phyloP scores from a whole-genome alignment of 495 filamentous ascomycete species.

The Talaromyces ruber region DNA sequence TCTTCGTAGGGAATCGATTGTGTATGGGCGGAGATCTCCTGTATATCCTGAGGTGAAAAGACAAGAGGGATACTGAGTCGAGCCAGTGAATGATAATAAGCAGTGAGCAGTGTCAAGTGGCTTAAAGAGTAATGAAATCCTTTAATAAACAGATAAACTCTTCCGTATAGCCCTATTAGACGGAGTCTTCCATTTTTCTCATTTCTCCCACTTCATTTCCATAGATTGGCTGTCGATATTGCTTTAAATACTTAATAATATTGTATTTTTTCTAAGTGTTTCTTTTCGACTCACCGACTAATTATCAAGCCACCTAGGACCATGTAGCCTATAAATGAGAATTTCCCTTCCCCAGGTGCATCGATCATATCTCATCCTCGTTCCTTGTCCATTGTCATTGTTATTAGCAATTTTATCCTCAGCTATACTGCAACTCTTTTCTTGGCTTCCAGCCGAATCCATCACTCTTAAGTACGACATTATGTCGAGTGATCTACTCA shows the following conservation, averaged over 20 bases:
- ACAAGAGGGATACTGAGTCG: background rate
- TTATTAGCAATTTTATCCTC: background rate
- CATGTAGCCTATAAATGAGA: background rate
- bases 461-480: background rate
- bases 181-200: background rate
- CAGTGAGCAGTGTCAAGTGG: background rate
- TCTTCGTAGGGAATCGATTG: background rate
- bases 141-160: background rate
- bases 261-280: background rate
- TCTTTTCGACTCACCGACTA: background rate
- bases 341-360: background rate
- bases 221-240: background rate
- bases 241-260: background rate
- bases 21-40: background rate
- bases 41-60: background rate
- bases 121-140: background rate
- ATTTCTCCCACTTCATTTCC: background rate
- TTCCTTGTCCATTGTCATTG: background rate
- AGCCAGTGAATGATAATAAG: background rate
- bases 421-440: background rate
- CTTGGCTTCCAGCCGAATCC: background rate
- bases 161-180: background rate
- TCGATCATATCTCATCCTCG: background rate
- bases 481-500: background rate
- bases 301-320: background rate